Evolutionary conservation across 257 asterid genomes (phyloP).

Genomic region (Jacaranda mimosifolia): DNA sequence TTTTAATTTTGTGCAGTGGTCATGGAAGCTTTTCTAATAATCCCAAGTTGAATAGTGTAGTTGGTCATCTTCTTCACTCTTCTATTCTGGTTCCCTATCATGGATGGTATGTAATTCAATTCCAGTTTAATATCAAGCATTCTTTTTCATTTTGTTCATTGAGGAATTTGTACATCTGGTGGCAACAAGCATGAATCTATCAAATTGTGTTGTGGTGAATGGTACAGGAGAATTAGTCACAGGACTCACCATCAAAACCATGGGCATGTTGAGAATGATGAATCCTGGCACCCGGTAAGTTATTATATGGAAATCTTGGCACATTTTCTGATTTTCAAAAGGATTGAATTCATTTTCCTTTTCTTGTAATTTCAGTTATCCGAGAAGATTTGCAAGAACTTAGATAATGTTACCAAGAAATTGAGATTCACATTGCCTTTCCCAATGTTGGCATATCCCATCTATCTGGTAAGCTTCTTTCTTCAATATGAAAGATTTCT

Average conservation of each 20-base stretch:
- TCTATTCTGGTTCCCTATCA: constrained; percentile 97
- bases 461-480: constrained; percentile 70
- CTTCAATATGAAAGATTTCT: background rate
- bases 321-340: background rate
- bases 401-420: constrained; percentile 66
- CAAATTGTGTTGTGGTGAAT: constrained; percentile 6
- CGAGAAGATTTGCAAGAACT: constrained; percentile 63
- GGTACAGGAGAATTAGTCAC: constrained; percentile 92
- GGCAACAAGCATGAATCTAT: background rate
- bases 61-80: constrained; percentile 93
- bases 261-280: constrained; percentile 99
- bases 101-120: constrained; percentile 75
- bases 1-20: constrained; percentile 66
- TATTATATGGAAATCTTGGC: constrained; percentile 11
- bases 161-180: too few relatives aligned
- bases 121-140: background rate
- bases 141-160: too few relatives aligned
- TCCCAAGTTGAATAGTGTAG: constrained; percentile 82
- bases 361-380: constrained; percentile 52
- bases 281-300: constrained; percentile 98
- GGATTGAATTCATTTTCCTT: constrained; percentile 15
- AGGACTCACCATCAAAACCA: constrained; percentile 99
- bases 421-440: constrained; percentile 90
- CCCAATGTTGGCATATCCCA: constrained; percentile 90
- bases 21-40: constrained; percentile 95